phyloP scores from a whole-genome alignment of 306 rosid genomes.

The Quercus robur region DNA sequence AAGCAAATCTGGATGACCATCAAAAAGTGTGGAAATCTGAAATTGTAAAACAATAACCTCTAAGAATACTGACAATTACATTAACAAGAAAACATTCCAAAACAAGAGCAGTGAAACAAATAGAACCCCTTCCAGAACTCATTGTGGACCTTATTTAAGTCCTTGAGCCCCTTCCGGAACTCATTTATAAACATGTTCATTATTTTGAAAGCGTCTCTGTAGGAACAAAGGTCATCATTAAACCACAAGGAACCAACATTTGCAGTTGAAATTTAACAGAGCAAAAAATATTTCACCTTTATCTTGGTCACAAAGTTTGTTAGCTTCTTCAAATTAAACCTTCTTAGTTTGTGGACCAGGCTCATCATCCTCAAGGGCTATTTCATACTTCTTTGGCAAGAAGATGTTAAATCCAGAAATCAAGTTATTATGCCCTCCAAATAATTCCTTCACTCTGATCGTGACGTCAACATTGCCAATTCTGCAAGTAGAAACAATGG shows the following conservation, averaged over 20 bases:
- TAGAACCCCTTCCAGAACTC: conserved; percentile 40
- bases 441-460: conserved; percentile 86
- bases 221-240: conserved; percentile 17
- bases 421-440: conserved; percentile 84
- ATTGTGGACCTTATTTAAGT: conserved; percentile 72
- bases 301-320: conserved; percentile 92
- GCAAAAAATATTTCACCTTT: conserved; percentile 54
- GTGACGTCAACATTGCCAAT: conserved; percentile 88
- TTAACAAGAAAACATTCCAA: not conserved
- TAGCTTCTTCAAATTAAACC: conserved; percentile 94
- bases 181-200: conserved; percentile 86
- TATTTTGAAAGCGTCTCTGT: conserved; percentile 86
- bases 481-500: conserved; percentile 45
- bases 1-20: conserved; percentile 78
- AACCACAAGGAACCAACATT: conserved; percentile 3
- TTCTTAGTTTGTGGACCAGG: conserved; percentile 79
- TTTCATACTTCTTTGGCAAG: conserved; percentile 94
- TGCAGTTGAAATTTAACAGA: conserved; percentile 1
- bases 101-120: not conserved
- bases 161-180: conserved; percentile 97
- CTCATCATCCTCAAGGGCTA: conserved; percentile 78
- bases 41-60: conserved; percentile 1
- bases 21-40: conserved; percentile 76
- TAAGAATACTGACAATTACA: not conserved
- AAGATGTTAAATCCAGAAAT: conserved; percentile 94